Base-by-base conservation (phyloP, 1,139 yeast species). In the Hansenula lynferdii region DNA sequence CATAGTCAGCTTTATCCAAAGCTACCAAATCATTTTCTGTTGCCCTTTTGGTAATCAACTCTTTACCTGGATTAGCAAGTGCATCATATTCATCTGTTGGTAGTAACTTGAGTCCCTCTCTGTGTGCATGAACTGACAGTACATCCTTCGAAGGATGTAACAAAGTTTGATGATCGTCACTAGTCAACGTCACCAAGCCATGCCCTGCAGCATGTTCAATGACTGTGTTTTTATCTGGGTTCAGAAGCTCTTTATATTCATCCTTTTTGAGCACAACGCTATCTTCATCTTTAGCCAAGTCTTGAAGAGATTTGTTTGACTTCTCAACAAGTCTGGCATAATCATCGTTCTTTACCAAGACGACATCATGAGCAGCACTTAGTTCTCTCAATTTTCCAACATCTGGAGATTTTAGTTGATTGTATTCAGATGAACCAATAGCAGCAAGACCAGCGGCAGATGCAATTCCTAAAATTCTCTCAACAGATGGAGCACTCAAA, bases 281-380 rank as follows among this genome's bases (percentile, higher is more conserved):
- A 15, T 36, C 21, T 14, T 31, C 31, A 1, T 37, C 40, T 19
- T 37, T 37, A 6, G 49, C 49, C 4, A 42, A 17, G 6, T 45
- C 48, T 4, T 49, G 45, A 14, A 46, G 8, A 5, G 43, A 25
- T 24, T 20, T 37, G 41, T 51, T 41, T n/a, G 57, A 57, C 30
- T 49, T 56, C 5, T 39, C 38, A 10, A 35, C 8, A 3, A 14
- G 24, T 12, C 36, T 39, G 7, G 46, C 44, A 27, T 54, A 49
- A 5, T 50, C 51, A 2, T 47, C 50, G 18, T 61, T 62, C 4
- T 85, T 81, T 24, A 80, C 64, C 37, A 76, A 65, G 42, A 79
- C 56, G 36, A 68, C 53, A 2, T 77, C 77, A 42, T 64, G 51
- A 22, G 59, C 54, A 23, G 59, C 61, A 12, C 78, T 79, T n/a